Conservation (phyloP, 2,329 filamentous ascomycete species). For the Camptophora hylomeconis region DNA sequence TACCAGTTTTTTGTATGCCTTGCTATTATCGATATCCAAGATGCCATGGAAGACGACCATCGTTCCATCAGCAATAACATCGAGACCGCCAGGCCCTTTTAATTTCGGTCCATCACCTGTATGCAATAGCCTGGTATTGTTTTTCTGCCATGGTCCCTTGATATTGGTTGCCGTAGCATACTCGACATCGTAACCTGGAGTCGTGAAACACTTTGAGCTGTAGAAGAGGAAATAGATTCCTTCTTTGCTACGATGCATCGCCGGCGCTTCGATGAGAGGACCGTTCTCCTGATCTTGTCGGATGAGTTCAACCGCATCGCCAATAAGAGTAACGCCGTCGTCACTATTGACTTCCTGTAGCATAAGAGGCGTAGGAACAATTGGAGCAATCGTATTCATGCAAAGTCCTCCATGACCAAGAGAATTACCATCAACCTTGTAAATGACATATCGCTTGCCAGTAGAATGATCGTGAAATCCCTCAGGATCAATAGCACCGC, state of each 20-base stretch:
- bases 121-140: slow-evolving; percentile 22
- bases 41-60: slow-evolving; percentile 16
- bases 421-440: slow-evolving; percentile 55
- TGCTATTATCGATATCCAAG: slow-evolving; percentile 12
- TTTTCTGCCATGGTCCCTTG: slow-evolving; percentile 27
- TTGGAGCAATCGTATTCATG: slow-evolving; percentile 29
- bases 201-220: slow-evolving; percentile 46
- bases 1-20: too few relatives aligned
- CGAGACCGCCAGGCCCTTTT: slow-evolving; percentile 14
- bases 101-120: slow-evolving; percentile 19
- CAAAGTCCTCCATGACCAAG: slow-evolving; percentile 35
- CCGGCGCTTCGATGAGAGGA: slow-evolving; percentile 50
- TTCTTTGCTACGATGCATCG: slow-evolving; percentile 27
- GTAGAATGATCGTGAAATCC: slow-evolving; percentile 42
- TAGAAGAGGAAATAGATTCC: slow-evolving; percentile 50
- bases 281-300: slow-evolving; percentile 52
- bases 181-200: slow-evolving; percentile 43
- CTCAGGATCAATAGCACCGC: slow-evolving; percentile 51
- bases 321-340: slow-evolving; percentile 41
- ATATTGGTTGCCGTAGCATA: slow-evolving; percentile 39
- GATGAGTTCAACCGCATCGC: slow-evolving; percentile 41
- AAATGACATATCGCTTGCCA: slow-evolving; percentile 45
- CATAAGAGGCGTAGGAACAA: slow-evolving; percentile 27
- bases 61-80: slow-evolving; percentile 14
- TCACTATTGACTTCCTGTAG: slow-evolving; percentile 23